phyloP scores from a whole-genome alignment of 495 filamentous ascomycete genomes.

The Cladorrhinum samala region DNA sequence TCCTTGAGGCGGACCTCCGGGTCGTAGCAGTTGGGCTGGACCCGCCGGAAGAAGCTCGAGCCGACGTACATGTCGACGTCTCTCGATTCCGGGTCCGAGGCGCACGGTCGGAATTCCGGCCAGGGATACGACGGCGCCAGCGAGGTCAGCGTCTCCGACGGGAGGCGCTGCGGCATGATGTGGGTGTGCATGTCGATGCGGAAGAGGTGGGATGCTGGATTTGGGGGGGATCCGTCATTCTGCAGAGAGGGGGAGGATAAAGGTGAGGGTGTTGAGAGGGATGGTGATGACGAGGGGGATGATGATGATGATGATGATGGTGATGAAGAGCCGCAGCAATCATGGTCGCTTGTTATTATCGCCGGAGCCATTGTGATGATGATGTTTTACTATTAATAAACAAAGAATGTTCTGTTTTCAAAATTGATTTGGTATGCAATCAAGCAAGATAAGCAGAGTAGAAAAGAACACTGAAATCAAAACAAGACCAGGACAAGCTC shows the following conservation, averaged over 20 bases:
- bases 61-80: constrained; percentile 28
- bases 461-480: no score
- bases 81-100: constrained; percentile 1
- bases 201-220: constrained; percentile 15
- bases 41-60: constrained; percentile 22
- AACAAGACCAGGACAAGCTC: no score
- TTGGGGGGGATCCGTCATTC: background rate
- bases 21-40: constrained; percentile 20
- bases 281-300: constrained; percentile 3
- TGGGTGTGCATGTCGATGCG: constrained; percentile 30
- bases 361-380: constrained; percentile 13
- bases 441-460: no score
- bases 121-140: constrained; percentile 17
- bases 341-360: constrained; percentile 1
- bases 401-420: no score
- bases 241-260: background rate
- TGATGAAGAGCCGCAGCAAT: background rate
- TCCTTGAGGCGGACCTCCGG: constrained; percentile 15
- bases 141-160: constrained; percentile 13
- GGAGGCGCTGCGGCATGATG: constrained; percentile 25
- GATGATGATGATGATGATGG: constrained; percentile 4
- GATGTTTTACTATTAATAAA: no score
- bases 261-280: background rate
- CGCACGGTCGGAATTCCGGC: constrained; percentile 20
- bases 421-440: no score